Percentiles rank a stretch among this genome's conserved stretches.
Evolutionary conservation across 345 rosid genomes (phyloP).

Genomic region (Laguncularia racemosa): DNA sequence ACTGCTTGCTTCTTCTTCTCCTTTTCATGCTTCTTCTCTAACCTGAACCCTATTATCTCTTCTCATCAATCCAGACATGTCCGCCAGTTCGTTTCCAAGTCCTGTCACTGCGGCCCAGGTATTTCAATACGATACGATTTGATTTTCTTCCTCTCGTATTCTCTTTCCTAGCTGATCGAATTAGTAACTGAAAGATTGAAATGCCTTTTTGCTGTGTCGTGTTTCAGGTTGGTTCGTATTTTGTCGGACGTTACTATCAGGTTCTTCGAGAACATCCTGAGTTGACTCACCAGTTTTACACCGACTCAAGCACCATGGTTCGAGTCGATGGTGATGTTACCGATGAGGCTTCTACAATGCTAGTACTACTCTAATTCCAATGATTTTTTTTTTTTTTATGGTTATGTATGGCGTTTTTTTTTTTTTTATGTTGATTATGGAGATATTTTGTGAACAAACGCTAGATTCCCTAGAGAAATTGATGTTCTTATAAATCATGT

Average conservation of each 20-base stretch:
- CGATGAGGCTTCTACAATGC: constrained; percentile 62
- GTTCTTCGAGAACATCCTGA: constrained; percentile 82
- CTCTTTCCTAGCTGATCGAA: neutral
- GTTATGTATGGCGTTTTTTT: neutral
- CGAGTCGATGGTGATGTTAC: constrained; percentile 69
- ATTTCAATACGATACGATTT: neutral
- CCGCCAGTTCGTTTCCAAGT: constrained; percentile 45
- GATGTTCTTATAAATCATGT: too few relatives aligned
- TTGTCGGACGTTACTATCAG: constrained; percentile 86
- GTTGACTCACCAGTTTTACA: constrained; percentile 80
- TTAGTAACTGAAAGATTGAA: neutral
- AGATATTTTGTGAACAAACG: too few relatives aligned
- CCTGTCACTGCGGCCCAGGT: constrained; percentile 58
- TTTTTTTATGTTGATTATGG: neutral
- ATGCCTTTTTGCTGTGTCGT: neutral
- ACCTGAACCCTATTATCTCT: neutral
- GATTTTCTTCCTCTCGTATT: neutral
- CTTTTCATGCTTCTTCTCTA: neutral
- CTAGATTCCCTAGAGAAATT: too few relatives aligned
- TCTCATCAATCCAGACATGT: neutral
- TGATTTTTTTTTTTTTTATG: neutral
- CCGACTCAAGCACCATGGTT: constrained; percentile 59
- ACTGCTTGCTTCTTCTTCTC: neutral
- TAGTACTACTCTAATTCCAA: constrained; percentile 27
- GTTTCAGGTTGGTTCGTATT: constrained; percentile 86